These are phyloP conservation scores for Trypanosoma vivax DNA, from an alignment of 208 protist genomes.

Conservation along the genomic window DNA sequence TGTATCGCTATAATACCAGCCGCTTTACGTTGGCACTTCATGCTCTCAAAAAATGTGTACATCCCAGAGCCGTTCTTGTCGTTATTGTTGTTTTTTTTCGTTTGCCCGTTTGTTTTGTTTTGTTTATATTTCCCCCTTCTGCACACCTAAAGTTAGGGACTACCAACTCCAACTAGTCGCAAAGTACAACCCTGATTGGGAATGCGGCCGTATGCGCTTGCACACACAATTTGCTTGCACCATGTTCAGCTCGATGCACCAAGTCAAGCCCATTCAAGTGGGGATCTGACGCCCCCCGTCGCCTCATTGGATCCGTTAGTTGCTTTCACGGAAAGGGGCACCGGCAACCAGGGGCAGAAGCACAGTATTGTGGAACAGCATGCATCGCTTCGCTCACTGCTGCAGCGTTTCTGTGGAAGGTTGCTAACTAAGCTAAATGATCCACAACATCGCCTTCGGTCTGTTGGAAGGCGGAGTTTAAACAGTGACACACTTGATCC, in stretches of 20 bases:
- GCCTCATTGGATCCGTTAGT: conserved; percentile 13
- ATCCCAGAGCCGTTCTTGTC: neutral
- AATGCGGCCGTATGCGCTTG: conserved; percentile 5
- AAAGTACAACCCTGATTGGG: neutral
- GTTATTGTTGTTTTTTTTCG: conserved; percentile 6
- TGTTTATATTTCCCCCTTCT: conserved; percentile 1
- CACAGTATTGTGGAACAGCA: conserved; percentile 22
- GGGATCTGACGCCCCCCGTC: neutral
- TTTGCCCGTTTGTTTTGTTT: conserved; percentile 12
- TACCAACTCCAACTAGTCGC: too few relatives aligned
- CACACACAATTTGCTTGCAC: conserved; percentile 15
- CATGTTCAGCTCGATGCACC: neutral
- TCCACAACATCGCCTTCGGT: conserved; percentile 4
- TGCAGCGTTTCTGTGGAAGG: conserved; percentile 21
- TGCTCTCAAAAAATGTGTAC: too few relatives aligned
- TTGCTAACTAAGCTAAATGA: conserved; percentile 18
- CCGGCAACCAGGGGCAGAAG: neutral
- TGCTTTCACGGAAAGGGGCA: neutral
- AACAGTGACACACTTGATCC: conserved; percentile 12
- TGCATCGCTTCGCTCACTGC: conserved; percentile 17
- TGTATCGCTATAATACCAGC: too few relatives aligned
- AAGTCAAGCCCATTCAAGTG: too few relatives aligned
- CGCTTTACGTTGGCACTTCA: too few relatives aligned
- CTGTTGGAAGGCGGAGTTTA: conserved; percentile 23
- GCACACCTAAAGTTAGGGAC: too few relatives aligned